These are phyloP conservation scores for Suhomyces maxii DNA, from an alignment of 1,139 yeast species.

Conservation along the genomic window DNA sequence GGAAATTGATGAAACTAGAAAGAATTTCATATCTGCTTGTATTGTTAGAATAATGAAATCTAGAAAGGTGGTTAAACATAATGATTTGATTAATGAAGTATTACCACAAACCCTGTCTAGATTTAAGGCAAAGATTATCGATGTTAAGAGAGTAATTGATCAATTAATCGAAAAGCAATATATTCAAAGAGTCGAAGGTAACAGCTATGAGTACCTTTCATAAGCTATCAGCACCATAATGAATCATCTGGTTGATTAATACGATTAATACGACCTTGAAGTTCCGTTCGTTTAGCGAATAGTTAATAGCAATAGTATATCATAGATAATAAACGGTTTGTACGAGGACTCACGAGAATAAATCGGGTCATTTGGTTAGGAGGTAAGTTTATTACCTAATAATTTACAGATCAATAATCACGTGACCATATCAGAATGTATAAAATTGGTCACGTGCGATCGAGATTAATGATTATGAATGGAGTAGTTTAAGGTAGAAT, in stretches of 20 bases:
- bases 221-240: slow-evolving; percentile 19
- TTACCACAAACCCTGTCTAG: slow-evolving; percentile 83
- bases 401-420: too few relatives aligned
- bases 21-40: slow-evolving; percentile 84
- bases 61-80: slow-evolving; percentile 75
- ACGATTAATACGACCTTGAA: not conserved
- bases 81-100: slow-evolving; percentile 82
- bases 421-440: too few relatives aligned
- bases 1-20: slow-evolving; percentile 85
- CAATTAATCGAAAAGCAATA: slow-evolving; percentile 84
- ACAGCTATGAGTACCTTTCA: slow-evolving; percentile 79
- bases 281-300: not conserved
- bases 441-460: too few relatives aligned
- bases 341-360: not conserved
- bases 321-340: not conserved
- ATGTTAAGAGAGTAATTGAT: slow-evolving; percentile 86
- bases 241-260: not conserved
- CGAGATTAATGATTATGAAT: too few relatives aligned
- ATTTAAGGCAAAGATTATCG: slow-evolving; percentile 81
- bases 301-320: not conserved
- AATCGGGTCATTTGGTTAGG: too few relatives aligned
- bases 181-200: slow-evolving; percentile 72
- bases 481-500: too few relatives aligned
- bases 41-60: slow-evolving; percentile 97
- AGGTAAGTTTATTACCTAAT: too few relatives aligned